Base-by-base conservation (phyloP, 768 basidiomycete genomes). In the Hydnum rufescens region DNA sequence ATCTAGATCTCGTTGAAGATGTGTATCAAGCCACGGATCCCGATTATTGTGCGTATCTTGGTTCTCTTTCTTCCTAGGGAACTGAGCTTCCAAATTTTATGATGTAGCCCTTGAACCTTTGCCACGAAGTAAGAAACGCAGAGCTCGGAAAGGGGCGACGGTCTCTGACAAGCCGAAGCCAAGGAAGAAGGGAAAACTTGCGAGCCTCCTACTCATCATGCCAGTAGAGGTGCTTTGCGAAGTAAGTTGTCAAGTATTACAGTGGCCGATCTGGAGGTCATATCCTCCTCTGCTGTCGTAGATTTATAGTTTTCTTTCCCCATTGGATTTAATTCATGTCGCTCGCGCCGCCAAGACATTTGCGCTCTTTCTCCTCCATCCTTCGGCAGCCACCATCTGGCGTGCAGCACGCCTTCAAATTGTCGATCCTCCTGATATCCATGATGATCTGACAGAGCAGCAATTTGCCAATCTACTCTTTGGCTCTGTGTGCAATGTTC, bases 381-480 rank as follows among this genome's bases (percentile, higher is more conserved):
- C 29, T 3, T 42, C 31, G 13, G 36, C 52, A n/a, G 26, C 22
- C 18, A 4, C 29, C 19, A 30, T 55, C 8, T 54, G 55, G 55
- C 55, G 32, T 18, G 30, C 48, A 18, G 19, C 43, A 30, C 44
- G 53, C 19, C 25, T 42, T n/a, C 49, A 51, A 30, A 31, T 55
- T 44, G 2, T 1, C 2, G 43, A 28, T n/a, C 52, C 53, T 22
- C 55, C 55, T 4, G 53, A 54, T 29, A 53, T 51, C 49, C 55
- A 51, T 29, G 31, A 31, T 28, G 55, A 55, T 31, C 43, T 55
- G 3, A 51, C 53, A 4, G 55, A 55, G 43, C 53, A 49, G 23
- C 39, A 54, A 34, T 55, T 49, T 32, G 55, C 55, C 3, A 22
- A 34, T 19, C 36, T 54, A 31, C 49, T 55, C 28, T 55, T 55